Evolutionary conservation across 352 stramenopile species (phyloP).

Genomic region (Aphanomyces euteiches): DNA sequence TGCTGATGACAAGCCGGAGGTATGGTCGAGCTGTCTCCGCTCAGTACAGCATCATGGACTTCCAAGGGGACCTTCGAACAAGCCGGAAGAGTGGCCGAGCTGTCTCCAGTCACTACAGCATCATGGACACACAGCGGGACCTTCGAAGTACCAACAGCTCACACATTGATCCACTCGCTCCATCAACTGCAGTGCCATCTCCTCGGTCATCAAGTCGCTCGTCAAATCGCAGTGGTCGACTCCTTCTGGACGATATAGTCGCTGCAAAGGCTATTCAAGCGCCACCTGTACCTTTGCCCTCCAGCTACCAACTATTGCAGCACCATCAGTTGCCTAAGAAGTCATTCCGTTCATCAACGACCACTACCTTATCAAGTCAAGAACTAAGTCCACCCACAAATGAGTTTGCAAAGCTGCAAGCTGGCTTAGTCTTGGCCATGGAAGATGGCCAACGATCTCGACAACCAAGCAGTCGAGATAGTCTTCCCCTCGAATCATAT

Average conservation of each 20-base stretch:
- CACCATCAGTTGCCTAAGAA: slow-evolving; percentile 8
- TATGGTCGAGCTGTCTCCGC: not conserved
- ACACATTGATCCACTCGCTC: too few species aligned
- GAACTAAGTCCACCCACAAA: slow-evolving; percentile 10
- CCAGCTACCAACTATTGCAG: not conserved
- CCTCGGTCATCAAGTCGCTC: not conserved
- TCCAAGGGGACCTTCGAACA: too few species aligned
- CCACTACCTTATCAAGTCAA: slow-evolving; percentile 8
- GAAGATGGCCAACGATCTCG: too few species aligned
- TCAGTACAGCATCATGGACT: not conserved
- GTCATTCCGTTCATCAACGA: slow-evolving; percentile 13
- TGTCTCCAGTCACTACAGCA: too few species aligned
- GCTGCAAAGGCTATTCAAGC: too few species aligned
- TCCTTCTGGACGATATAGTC: too few species aligned
- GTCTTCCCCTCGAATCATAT: too few species aligned
- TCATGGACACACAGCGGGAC: too few species aligned
- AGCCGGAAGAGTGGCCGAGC: too few species aligned
- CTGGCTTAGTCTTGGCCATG: not conserved
- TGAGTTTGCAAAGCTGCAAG: slow-evolving; percentile 1
- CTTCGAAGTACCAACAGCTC: too few species aligned
- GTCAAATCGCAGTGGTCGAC: not conserved
- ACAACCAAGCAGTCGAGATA: too few species aligned
- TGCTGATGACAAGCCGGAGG: not conserved
- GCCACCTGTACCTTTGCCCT: not conserved
- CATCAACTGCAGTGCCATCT: too few species aligned